phyloP scores from a whole-genome alignment of 345 rosid genomes.

The Murraya paniculata region DNA sequence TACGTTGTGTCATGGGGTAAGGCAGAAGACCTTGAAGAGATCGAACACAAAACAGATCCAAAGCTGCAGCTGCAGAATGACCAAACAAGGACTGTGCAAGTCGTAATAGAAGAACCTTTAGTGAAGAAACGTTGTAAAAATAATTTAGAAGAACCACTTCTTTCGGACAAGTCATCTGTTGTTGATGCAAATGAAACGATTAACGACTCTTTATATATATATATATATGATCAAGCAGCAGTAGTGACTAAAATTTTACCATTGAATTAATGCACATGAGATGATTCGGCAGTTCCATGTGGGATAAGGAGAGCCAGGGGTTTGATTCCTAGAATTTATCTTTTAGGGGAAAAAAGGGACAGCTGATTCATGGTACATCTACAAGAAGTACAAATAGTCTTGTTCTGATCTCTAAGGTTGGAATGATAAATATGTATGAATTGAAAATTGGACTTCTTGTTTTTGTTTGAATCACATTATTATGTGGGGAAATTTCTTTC shows the following conservation, averaged over 20 bases:
- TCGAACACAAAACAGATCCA: constrained; percentile 12
- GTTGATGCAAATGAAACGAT: background rate
- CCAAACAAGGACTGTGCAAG: constrained; percentile 21
- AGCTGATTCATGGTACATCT: background rate
- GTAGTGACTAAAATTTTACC: too few relatives aligned
- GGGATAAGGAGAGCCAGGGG: background rate
- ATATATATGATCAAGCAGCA: too few relatives aligned
- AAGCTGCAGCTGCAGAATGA: constrained; percentile 25
- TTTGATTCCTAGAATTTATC: background rate
- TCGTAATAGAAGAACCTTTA: constrained; percentile 30
- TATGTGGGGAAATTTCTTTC: background rate
- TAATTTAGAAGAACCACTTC: constrained; percentile 50
- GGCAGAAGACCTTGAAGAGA: constrained; percentile 41
- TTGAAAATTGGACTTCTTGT: too few relatives aligned
- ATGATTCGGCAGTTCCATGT: background rate
- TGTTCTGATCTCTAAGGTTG: background rate
- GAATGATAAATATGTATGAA: too few relatives aligned
- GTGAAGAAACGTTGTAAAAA: constrained; percentile 19
- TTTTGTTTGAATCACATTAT: too few relatives aligned
- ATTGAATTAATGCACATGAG: too few relatives aligned
- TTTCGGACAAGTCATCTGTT: constrained; percentile 24
- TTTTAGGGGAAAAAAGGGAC: background rate
- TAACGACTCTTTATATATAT: too few relatives aligned
- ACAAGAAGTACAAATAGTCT: too few relatives aligned
- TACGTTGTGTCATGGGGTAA: constrained; percentile 66